Base-by-base conservation (phyloP, 805 yeast genomes). In the Saccharomyces mikatae region DNA sequence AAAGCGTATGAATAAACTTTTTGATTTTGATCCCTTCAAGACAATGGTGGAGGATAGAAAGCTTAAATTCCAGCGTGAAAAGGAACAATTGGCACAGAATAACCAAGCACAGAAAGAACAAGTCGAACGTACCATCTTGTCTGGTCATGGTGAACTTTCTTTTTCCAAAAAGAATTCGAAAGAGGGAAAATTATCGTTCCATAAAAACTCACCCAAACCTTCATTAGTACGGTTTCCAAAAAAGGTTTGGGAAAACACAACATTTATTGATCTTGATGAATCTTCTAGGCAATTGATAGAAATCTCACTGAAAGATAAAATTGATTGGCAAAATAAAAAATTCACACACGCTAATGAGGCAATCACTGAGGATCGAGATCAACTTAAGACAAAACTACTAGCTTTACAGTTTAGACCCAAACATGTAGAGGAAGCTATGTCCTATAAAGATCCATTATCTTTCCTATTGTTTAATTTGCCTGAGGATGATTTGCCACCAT, bases 401-500 rank as follows among this genome's bases (percentile, higher is more conserved):
- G 58, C 69, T 3, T 66, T 80, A n/a, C 94, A 96, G 0, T 92
- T 92, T 62, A 79, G 90, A 54, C 69, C 72, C 36, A 63, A 78
- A 1, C 97, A 91, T 65, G 80, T 86, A 0, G 70, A 72, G 1
- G 98, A 92, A 63, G 83, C 97, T 0, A 70, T 88, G 49, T 71
- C 74, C 28, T 87, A 87, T 63, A 66, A 65, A 51, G 79, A 75
- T 59, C 77, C 79, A 1, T 52, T 75, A 6, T 73, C 77, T 0
- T 74, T 71, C 74, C 76, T 92, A 21, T 71, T 92, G 10, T 84
- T 91, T 60, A 94, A 92, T 63, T 80, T 92, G 2, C 98, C 98
- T 0, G 97, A 94, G 58, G 98, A 91, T 65, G 99, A 92, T 63
- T 73, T 92, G 31, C 99, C 99, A 0, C 60, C 71, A 0, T 73